Percentiles rank a stretch among this genome's conserved stretches.
Evolutionary conservation across 768 basidiomycete species (phyloP).

Genomic region (Pluteus cervinus): DNA sequence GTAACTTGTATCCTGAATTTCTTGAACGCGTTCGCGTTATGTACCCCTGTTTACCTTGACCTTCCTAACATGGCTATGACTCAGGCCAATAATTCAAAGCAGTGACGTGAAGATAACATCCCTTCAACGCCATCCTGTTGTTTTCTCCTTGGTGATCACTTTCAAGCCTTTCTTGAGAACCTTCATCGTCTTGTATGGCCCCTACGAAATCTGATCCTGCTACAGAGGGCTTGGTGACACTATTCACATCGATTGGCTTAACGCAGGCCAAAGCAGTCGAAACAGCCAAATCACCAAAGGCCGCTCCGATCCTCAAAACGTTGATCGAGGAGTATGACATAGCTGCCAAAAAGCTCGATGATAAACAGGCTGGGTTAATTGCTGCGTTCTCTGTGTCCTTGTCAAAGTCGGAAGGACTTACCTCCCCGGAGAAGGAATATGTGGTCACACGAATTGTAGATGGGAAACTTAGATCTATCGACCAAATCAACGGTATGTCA

Average conservation of each 20-base stretch:
- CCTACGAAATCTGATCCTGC: slow-evolving; percentile 18
- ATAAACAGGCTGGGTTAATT: slow-evolving; percentile 70
- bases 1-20: too few relatives aligned
- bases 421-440: slow-evolving; percentile 50
- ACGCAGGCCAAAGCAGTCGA: slow-evolving; percentile 74
- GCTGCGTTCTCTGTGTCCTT: slow-evolving; percentile 60
- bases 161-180: not conserved
- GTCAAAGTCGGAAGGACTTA: slow-evolving; percentile 47
- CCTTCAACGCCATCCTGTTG: too few relatives aligned
- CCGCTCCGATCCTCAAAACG: slow-evolving; percentile 59
- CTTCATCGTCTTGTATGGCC: slow-evolving; percentile 19
- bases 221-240: slow-evolving; percentile 27
- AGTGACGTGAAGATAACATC: too few relatives aligned
- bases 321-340: slow-evolving; percentile 58
- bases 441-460: slow-evolving; percentile 65
- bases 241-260: slow-evolving; percentile 78
- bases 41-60: too few relatives aligned
- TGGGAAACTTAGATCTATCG: slow-evolving; percentile 67
- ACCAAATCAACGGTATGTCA: slow-evolving; percentile 79
- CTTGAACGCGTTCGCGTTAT: too few relatives aligned
- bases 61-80: too few relatives aligned
- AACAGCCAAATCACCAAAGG: slow-evolving; percentile 75
- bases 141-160: not conserved
- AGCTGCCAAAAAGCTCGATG: slow-evolving; percentile 49
- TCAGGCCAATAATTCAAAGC: too few relatives aligned